Percentiles rank a stretch among this genome's conserved stretches.
These are phyloP conservation scores for Trametes cubensis DNA, from an alignment of 768 basidiomycete species.

Conservation along the genomic window DNA sequence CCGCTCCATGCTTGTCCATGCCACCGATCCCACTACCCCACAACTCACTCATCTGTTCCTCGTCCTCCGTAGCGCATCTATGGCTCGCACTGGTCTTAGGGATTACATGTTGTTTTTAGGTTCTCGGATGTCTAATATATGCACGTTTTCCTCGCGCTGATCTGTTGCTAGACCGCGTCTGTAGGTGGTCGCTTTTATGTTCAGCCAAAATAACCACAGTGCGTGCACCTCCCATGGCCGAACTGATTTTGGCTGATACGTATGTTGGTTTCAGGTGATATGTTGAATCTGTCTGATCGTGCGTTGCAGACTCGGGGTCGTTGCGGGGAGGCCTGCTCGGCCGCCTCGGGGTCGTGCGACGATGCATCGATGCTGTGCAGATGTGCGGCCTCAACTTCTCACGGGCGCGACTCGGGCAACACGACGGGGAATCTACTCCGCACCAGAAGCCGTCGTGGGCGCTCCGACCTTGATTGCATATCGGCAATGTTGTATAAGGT, in stretches of 20 bases:
- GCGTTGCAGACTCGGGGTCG: no score
- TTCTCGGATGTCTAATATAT: slow-evolving; percentile 11
- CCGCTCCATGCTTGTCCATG: slow-evolving; percentile 1
- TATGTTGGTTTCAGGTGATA: no score
- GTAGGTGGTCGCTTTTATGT: not conserved
- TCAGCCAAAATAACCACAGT: not conserved
- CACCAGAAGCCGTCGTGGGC: no score
- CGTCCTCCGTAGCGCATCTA: not conserved
- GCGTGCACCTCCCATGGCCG: not conserved
- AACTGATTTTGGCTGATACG: no score
- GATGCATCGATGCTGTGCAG: no score
- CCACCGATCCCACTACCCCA: not conserved
- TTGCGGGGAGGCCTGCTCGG: no score
- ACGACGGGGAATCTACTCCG: no score
- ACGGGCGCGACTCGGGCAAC: no score
- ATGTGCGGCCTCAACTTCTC: no score
- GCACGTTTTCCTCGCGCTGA: not conserved
- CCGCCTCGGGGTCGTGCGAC: no score
- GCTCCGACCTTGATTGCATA: no score
- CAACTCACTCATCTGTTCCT: not conserved
- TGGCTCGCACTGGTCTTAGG: slow-evolving; percentile 1
- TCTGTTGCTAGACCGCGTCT: not conserved
- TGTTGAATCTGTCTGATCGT: no score
- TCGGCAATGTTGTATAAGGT: not conserved
- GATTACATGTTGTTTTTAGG: slow-evolving; percentile 9